phyloP scores from a whole-genome alignment of 345 rosid genomes.

The Moricandia moricandioides region DNA sequence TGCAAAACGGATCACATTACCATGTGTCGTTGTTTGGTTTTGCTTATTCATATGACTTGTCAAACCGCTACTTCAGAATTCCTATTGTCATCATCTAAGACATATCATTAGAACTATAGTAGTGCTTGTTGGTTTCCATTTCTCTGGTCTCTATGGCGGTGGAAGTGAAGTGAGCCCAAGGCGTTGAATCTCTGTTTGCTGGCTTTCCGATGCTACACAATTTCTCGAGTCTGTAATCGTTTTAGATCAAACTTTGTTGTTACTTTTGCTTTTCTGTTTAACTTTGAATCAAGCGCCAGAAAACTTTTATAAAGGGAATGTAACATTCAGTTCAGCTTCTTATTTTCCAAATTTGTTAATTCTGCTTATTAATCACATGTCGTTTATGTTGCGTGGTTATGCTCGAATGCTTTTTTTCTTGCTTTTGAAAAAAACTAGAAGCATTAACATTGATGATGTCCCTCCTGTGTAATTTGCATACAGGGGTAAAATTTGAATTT shows the following conservation, averaged over 20 bases:
- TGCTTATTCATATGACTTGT: slow-evolving; percentile 8
- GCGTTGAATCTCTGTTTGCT: slow-evolving; percentile 8
- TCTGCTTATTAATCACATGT: not conserved
- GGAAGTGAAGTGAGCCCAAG: slow-evolving; percentile 28
- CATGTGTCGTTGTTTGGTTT: not conserved
- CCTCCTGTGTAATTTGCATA: slow-evolving; percentile 30
- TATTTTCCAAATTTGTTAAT: not conserved
- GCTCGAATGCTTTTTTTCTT: not conserved
- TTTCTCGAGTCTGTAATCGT: slow-evolving; percentile 24
- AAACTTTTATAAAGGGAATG: slow-evolving; percentile 27
- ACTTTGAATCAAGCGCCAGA: slow-evolving; percentile 27
- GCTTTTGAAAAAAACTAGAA: not conserved
- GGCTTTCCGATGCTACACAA: slow-evolving; percentile 18
- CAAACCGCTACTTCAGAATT: slow-evolving; percentile 38
- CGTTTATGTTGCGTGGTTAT: not conserved
- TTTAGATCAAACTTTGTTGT: slow-evolving; percentile 26
- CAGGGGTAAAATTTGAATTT: slow-evolving; percentile 25
- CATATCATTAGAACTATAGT: slow-evolving; percentile 35
- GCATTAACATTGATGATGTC: slow-evolving; percentile 6
- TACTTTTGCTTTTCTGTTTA: not conserved
- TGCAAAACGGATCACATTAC: slow-evolving; percentile 33
- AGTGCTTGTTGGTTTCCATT: slow-evolving; percentile 47
- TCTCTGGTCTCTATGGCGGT: slow-evolving; percentile 45
- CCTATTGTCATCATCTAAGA: slow-evolving; percentile 37
- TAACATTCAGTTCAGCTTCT: not conserved